Evolutionary conservation across 2,329 filamentous ascomycete species (phyloP).

Genomic region (Chalaropsis thielavioides): DNA sequence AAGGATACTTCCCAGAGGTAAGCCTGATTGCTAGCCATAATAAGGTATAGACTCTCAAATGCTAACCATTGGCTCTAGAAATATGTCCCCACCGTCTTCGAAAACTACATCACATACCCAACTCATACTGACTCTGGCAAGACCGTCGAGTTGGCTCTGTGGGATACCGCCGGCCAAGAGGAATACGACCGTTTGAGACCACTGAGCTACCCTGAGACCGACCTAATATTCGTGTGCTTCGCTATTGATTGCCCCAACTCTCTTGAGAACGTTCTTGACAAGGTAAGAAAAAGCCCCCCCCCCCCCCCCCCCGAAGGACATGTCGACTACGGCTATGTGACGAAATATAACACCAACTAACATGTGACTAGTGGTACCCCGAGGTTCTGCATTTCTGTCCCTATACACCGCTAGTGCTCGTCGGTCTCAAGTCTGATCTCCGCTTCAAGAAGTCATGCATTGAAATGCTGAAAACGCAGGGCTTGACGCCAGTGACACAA

Average conservation of each 20-base stretch:
- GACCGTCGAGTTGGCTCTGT: slow-evolving; percentile 88
- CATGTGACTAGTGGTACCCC: slow-evolving; percentile 68
- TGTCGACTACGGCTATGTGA: background rate
- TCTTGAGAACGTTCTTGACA: slow-evolving; percentile 95
- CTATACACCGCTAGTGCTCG: slow-evolving; percentile 86
- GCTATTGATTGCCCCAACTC: slow-evolving; percentile 98
- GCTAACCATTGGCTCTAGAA: slow-evolving; percentile 45
- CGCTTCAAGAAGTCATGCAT: slow-evolving; percentile 93
- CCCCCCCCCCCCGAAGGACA: no score
- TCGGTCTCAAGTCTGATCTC: slow-evolving; percentile 93
- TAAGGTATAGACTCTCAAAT: slow-evolving; percentile 20
- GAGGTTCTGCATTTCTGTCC: slow-evolving; percentile 98
- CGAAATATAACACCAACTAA: background rate
- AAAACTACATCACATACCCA: slow-evolving; percentile 98
- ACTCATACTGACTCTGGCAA: slow-evolving; percentile 78
- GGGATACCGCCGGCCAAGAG: slow-evolving; percentile 97
- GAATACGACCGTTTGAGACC: slow-evolving; percentile 94
- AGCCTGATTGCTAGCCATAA: background rate
- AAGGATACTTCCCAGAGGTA: slow-evolving; percentile 98
- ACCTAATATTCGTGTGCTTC: slow-evolving; percentile 96
- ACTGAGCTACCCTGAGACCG: slow-evolving; percentile 93
- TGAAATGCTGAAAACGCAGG: slow-evolving; percentile 96
- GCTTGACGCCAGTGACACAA: slow-evolving; percentile 81
- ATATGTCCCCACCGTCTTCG: slow-evolving; percentile 98
- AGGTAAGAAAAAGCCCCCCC: slow-evolving; percentile 52